Evolutionary conservation across 805 yeast genomes (phyloP), one percentile per base, ranked within the genome.

Genomic region (Suhomyces canberraensis): DNA sequence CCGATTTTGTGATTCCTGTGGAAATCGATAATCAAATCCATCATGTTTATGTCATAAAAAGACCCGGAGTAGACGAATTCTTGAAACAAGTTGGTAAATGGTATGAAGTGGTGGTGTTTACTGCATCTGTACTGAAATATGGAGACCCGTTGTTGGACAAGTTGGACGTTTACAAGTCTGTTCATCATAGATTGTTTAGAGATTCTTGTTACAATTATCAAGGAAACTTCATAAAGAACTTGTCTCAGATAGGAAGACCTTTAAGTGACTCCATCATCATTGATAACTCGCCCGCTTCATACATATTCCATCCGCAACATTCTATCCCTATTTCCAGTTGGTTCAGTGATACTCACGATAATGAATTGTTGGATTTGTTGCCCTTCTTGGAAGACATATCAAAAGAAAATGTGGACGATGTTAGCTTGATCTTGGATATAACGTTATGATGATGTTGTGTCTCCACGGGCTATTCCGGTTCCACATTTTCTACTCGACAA

Each of bases 231-330:
- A 88, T 93, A 58, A 93, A 93, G 66, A 91, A 93, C 58, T 71
- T 93, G 48, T 81, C 95, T 4, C 97, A 88, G 60, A 79, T 93
- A 50, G 99, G 99, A 9, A 74, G 99, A 52, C 96, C 96, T 2
- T 68, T 93, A 44, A 66, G 75, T 39, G 95, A 89, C 47, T 69
- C 84, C 29, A 89, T 93, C 39, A 93, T 93, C 47, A 79, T 93
- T 46, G 99, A 93, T 67, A 93, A 93, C 62, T 90, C 98, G 2
- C 98, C 99, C 1, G 96, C 98, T 3, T 87, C 96, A n/a, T 93
- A 93, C 62, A 81, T 91, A 39, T 86, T 93, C 71, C 98, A 93
- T 58, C 99, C 98, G 15, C 95, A 88, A 60, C 96, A 93, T 66
- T 95, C 98, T 7, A 84, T 93, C 19, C 99, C 99, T 16, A 86